These are phyloP conservation scores for Albugo candida DNA, from an alignment of 352 stramenopile genomes.

Conservation along the genomic window DNA sequence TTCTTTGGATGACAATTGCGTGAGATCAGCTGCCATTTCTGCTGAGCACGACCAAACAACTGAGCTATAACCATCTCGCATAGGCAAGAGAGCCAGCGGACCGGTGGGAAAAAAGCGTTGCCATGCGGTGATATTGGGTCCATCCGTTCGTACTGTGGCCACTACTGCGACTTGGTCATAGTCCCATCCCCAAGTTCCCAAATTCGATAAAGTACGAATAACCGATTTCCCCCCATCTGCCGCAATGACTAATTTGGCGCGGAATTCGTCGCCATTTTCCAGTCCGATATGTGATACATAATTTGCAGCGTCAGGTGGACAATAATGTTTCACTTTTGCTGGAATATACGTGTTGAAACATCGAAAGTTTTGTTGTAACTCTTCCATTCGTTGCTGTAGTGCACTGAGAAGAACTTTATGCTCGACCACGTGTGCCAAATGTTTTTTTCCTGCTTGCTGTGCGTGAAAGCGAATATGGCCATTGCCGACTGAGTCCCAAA, in stretches of 20 bases:
- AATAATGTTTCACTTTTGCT: slow-evolving; percentile 68
- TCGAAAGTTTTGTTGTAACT: slow-evolving; percentile 30
- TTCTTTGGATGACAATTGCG: slow-evolving; percentile 35
- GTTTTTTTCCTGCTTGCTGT: slow-evolving; percentile 26
- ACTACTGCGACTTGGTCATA: slow-evolving; percentile 86
- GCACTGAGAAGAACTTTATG: slow-evolving; percentile 73
- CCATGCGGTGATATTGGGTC: slow-evolving; percentile 69
- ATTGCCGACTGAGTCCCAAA: slow-evolving; percentile 78
- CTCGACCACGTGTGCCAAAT: slow-evolving; percentile 73
- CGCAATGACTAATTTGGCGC: slow-evolving; percentile 63
- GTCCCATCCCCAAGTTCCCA: slow-evolving; percentile 81
- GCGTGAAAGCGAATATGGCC: slow-evolving; percentile 79
- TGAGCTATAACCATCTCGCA: slow-evolving; percentile 78
- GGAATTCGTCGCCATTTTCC: slow-evolving; percentile 49
- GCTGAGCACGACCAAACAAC: slow-evolving; percentile 81
- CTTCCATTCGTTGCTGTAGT: slow-evolving; percentile 71
- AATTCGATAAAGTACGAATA: slow-evolving; percentile 59
- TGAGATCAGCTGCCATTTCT: slow-evolving; percentile 69
- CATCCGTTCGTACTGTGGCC: slow-evolving; percentile 75
- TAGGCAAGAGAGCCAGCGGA: slow-evolving; percentile 74
- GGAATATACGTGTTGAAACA: slow-evolving; percentile 28
- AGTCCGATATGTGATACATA: slow-evolving; percentile 36
- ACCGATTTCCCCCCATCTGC: slow-evolving; percentile 81
- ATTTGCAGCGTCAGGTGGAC: slow-evolving; percentile 23
- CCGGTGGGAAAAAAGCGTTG: slow-evolving; percentile 82